These are phyloP conservation scores for Bretschneidera sinensis DNA, from an alignment of 345 rosid genomes.

Conservation along the genomic window DNA sequence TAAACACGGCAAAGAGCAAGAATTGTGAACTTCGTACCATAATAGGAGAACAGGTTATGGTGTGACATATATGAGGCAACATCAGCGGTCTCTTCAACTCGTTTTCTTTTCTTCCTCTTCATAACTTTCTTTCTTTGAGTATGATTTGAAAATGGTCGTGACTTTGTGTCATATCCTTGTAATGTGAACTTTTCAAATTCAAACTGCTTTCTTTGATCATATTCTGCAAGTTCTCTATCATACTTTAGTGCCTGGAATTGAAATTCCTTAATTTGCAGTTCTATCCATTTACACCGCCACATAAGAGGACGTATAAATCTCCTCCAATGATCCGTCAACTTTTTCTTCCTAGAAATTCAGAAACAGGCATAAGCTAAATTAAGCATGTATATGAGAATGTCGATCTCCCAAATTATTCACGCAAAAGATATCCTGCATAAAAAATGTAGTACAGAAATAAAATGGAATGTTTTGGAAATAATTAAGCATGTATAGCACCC, in stretches of 20 bases:
- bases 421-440: not conserved
- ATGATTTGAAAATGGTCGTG: conserved; percentile 40
- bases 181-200: conserved; percentile 26
- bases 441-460: not conserved
- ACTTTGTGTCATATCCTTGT: conserved; percentile 43
- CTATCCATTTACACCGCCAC: conserved; percentile 87
- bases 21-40: conserved; percentile 38
- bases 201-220: conserved; percentile 40
- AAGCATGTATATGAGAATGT: not conserved
- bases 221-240: conserved; percentile 50
- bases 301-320: conserved; percentile 60
- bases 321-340: conserved; percentile 79
- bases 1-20: conserved; percentile 9
- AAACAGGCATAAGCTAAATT: not conserved
- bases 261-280: conserved; percentile 54
- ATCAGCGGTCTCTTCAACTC: conserved; percentile 60
- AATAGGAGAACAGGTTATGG: conserved; percentile 67
- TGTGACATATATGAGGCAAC: conserved; percentile 36
- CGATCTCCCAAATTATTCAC: not conserved
- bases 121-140: conserved; percentile 33
- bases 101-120: conserved; percentile 64
- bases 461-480: conserved; percentile 1
- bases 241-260: conserved; percentile 48
- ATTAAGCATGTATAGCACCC: conserved; percentile 5
- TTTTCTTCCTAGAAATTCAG: conserved; percentile 51